Evolutionary conservation across 495 filamentous ascomycete species (phyloP), one percentile per base, ranked within the genome.

Genomic region (Penicillium canariense): DNA sequence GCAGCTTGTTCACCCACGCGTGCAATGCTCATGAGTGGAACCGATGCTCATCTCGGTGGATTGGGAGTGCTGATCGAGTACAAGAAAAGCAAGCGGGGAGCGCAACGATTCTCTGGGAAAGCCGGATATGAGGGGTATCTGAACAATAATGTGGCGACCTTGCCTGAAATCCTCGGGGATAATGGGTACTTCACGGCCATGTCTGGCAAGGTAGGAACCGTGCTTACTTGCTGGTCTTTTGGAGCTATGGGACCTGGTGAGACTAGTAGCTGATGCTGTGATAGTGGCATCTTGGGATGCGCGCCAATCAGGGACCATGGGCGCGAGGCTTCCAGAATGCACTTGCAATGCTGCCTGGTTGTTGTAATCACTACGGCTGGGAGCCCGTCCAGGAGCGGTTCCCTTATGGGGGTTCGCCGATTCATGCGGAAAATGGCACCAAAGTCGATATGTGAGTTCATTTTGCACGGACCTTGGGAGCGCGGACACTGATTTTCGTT

Each of bases 71-170:
- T 62, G 39, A 57, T 60, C 7, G 57, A 63, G 27, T 28, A 15
- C 18, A 39, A 48, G 22, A 12, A 23, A 43, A 50, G 27, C 30
- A 36, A 23, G 26, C 39, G 44, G 35, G 53, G 53, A 18, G 48
- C 28, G 32, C 30, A 57, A 40, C 28, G 48, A 23, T 52, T 38
- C 22, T 28, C 39, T 30, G 53, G 40, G 10, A 55, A 52, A 38
- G 44, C 43, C 17, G 80, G 77, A 1, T 80, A 82, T 57, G 80
- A 81, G 60, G 80, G 81, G 5, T 83, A 81, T 55, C 67, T 84
- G 15, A 82, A 84, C 50, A 67, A 78, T 14, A 48, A 66, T 11
- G 78, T 82, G 18, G 77, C 72, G 10, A 69, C 79, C 0, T 55
- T 83, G 2, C 77, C 80, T n/a, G 79, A 84, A 55, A 49, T 83